Conservation (phyloP, 768 basidiomycete genomes). For the Tylopilus intermedius region DNA sequence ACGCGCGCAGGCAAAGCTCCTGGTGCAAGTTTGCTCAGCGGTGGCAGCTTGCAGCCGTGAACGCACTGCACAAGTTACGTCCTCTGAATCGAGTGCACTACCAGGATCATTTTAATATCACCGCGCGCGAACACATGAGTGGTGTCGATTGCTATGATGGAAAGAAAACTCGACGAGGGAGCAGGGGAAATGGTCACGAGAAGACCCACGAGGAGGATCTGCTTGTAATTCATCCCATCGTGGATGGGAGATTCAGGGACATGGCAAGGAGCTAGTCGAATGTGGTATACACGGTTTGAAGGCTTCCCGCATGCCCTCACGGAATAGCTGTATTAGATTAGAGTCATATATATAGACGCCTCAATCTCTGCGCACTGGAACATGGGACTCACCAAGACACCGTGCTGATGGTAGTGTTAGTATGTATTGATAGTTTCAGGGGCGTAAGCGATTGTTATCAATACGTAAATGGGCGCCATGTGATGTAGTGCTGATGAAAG, state of each 20-base stretch:
- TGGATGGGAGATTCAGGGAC: constrained; percentile 67
- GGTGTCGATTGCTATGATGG: constrained; percentile 72
- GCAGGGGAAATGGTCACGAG: constrained; percentile 9
- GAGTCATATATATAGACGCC: too few relatives aligned
- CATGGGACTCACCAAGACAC: too few relatives aligned
- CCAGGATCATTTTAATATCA: constrained; percentile 53
- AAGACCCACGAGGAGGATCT: constrained; percentile 41
- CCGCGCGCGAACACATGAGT: constrained; percentile 72
- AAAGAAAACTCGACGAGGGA: constrained; percentile 37
- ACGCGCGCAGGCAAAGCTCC: constrained; percentile 19
- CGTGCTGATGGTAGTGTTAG: too few relatives aligned
- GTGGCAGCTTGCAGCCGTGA: constrained; percentile 45
- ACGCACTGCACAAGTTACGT: constrained; percentile 41
- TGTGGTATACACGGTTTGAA: background rate
- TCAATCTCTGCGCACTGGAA: too few relatives aligned
- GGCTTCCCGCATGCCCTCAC: too few relatives aligned
- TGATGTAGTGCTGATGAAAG: too few relatives aligned
- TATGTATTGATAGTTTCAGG: too few relatives aligned
- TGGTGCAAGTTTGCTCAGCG: constrained; percentile 32
- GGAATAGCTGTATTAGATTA: too few relatives aligned
- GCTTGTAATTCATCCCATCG: constrained; percentile 51
- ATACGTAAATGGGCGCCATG: too few relatives aligned
- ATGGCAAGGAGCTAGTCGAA: constrained; percentile 33
- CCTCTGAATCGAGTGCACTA: constrained; percentile 45
- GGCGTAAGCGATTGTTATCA: too few relatives aligned